A percentile compares a stretch with the other conserved stretches of the same genome.
phyloP scores from a whole-genome alignment of 495 filamentous ascomycete genomes.

The Penicillium roqueforti region DNA sequence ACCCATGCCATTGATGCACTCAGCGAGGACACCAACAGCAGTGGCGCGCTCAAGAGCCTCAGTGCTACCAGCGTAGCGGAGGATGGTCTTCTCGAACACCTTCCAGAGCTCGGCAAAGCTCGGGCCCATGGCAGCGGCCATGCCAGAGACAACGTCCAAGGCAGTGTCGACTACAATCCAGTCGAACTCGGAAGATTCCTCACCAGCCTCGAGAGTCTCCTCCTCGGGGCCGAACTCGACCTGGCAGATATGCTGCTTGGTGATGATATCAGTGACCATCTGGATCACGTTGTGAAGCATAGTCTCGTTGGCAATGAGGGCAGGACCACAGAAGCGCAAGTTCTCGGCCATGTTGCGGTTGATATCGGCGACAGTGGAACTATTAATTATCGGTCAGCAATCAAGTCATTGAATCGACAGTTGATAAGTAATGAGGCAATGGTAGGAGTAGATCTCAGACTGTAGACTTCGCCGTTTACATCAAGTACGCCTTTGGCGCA shows the following conservation, averaged over 20 bases:
- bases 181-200: constrained; percentile 92
- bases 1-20: constrained; percentile 86
- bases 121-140: constrained; percentile 75
- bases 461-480: constrained; percentile 77
- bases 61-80: constrained; percentile 80
- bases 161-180: constrained; percentile 95
- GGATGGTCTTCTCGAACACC: constrained; percentile 82
- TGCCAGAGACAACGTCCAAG: constrained; percentile 78
- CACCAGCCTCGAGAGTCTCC: constrained; percentile 60
- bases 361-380: constrained; percentile 87
- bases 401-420: background rate
- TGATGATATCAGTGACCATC: constrained; percentile 68
- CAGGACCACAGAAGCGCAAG: constrained; percentile 85
- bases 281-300: constrained; percentile 62
- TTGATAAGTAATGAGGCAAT: constrained; percentile 12
- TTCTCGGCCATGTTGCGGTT: constrained; percentile 92
- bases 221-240: constrained; percentile 78
- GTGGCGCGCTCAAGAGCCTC: constrained; percentile 84
- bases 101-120: constrained; percentile 87
- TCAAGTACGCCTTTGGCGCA: constrained; percentile 73
- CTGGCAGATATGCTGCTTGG: constrained; percentile 87
- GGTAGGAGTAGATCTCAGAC: constrained; percentile 23
- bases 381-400: constrained; percentile 47
- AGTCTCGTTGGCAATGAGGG: constrained; percentile 67
- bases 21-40: constrained; percentile 85